phyloP scores from a whole-genome alignment of 2,329 filamentous ascomycete genomes.

The Pseudogymnoascus sp. region DNA sequence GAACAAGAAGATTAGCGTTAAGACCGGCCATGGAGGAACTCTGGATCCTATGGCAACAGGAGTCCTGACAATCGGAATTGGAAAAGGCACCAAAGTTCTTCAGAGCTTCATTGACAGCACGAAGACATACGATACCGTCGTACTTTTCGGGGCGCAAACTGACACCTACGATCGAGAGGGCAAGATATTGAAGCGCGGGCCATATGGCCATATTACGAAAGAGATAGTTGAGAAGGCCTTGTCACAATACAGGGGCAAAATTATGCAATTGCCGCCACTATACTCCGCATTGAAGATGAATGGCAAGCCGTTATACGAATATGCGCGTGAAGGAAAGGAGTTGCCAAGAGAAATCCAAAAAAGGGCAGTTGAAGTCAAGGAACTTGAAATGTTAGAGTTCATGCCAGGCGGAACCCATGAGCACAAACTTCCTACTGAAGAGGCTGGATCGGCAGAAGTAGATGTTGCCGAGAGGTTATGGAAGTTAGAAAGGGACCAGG shows the following conservation, averaged over 20 bases:
- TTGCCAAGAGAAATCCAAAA: conserved; percentile 79
- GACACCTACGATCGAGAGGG: conserved; percentile 87
- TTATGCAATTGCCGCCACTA: conserved; percentile 82
- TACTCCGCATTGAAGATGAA: conserved; percentile 91
- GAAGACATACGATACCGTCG: conserved; percentile 83
- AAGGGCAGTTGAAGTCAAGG: conserved; percentile 66
- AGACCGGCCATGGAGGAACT: conserved; percentile 93
- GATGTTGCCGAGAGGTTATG: conserved; percentile 65
- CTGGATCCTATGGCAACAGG: conserved; percentile 91
- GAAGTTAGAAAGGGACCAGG: conserved; percentile 46
- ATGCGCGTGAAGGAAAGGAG: conserved; percentile 80
- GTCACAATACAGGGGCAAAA: conserved; percentile 66
- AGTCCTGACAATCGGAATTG: conserved; percentile 81
- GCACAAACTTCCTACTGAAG: conserved; percentile 69
- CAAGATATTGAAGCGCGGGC: conserved; percentile 66
- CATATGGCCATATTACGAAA: conserved; percentile 73
- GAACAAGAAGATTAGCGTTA: conserved; percentile 60
- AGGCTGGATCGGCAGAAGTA: conserved; percentile 68
- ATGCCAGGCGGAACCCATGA: conserved; percentile 72
- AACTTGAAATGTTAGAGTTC: conserved; percentile 78
- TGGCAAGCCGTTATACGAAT: conserved; percentile 92
- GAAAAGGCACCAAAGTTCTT: conserved; percentile 77
- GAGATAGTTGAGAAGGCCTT: conserved; percentile 71
- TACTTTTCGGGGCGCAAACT: conserved; percentile 85
- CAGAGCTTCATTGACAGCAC: conserved; percentile 75